phyloP scores from a whole-genome alignment of 176 grass and related monocot species.

The Dactylis glomerata region DNA sequence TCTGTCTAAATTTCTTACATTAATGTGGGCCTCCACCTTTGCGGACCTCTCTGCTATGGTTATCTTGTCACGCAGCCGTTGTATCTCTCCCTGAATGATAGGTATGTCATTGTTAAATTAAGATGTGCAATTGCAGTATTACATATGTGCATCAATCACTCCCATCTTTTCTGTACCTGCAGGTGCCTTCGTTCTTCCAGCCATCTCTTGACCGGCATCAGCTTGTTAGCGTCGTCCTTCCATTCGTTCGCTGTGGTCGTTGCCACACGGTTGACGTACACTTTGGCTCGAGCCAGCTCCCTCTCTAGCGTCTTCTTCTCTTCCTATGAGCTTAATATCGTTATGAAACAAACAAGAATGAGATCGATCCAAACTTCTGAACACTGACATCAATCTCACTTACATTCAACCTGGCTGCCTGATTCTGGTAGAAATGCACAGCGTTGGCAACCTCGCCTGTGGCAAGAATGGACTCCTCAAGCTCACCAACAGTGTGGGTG shows the following conservation, averaged over 20 bases:
- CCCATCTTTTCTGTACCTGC: conserved; percentile 43
- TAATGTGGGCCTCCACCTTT: conserved; percentile 72
- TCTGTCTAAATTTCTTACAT: conserved; percentile 39
- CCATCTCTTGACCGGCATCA: conserved; percentile 88
- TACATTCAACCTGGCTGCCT: conserved; percentile 66
- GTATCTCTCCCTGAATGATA: conserved; percentile 69
- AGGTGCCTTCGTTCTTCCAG: conserved; percentile 79
- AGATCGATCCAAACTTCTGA: conserved; percentile 6
- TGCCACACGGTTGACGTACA: conserved; percentile 71
- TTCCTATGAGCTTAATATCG: conserved; percentile 42
- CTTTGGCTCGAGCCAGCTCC: conserved; percentile 73
- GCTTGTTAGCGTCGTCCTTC: conserved; percentile 70
- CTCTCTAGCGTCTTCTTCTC: conserved; percentile 89
- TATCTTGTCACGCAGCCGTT: conserved; percentile 65
- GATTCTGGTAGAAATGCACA: conserved; percentile 57
- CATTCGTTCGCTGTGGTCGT: conserved; percentile 64
- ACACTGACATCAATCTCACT: background rate
- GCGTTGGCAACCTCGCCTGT: conserved; percentile 50
- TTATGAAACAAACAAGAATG: background rate
- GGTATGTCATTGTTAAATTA: background rate
- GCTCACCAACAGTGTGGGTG: conserved; percentile 62
- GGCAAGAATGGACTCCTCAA: conserved; percentile 75
- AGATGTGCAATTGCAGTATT: background rate
- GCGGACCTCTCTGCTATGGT: conserved; percentile 67
- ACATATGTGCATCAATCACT: conserved; percentile 1